A percentile compares a stretch with the other conserved stretches of the same genome.
phyloP scores from a whole-genome alignment of 495 filamentous ascomycete genomes.

The Lepraria neglecta region DNA sequence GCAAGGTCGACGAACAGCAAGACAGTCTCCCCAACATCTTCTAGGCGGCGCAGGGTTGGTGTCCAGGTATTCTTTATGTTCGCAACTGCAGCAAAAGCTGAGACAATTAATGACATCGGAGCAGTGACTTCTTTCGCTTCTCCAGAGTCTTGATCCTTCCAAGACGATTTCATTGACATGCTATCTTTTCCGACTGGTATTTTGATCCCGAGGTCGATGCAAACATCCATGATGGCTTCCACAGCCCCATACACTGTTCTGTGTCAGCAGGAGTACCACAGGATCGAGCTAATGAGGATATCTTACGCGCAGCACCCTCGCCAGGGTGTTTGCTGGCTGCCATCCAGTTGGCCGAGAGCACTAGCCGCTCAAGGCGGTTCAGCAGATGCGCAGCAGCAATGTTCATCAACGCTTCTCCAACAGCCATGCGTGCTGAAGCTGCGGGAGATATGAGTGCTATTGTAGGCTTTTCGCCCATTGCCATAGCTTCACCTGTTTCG shows the following conservation, averaged over 20 bases:
- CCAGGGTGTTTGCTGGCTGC: slow-evolving; percentile 87
- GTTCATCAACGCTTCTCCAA: slow-evolving; percentile 91
- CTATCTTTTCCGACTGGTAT: slow-evolving; percentile 98
- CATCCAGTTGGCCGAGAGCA: slow-evolving; percentile 98
- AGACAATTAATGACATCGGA: slow-evolving; percentile 81
- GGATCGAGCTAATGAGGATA: not conserved
- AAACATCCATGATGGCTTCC: slow-evolving; percentile 84
- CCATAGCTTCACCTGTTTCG: slow-evolving; percentile 88
- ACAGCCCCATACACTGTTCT: slow-evolving; percentile 77
- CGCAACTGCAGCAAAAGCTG: slow-evolving; percentile 78
- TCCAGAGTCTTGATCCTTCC: slow-evolving; percentile 67
- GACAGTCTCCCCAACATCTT: slow-evolving; percentile 85
- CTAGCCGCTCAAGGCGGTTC: slow-evolving; percentile 67
- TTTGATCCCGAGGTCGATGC: slow-evolving; percentile 74
- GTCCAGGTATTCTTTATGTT: slow-evolving; percentile 87
- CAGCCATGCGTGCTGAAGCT: slow-evolving; percentile 94
- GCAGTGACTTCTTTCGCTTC: slow-evolving; percentile 79
- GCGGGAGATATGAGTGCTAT: slow-evolving; percentile 85
- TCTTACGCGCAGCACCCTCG: slow-evolving; percentile 65
- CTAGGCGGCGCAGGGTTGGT: slow-evolving; percentile 69
- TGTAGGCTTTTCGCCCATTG: slow-evolving; percentile 90
- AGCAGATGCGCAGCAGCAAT: slow-evolving; percentile 78
- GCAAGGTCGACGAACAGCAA: slow-evolving; percentile 90
- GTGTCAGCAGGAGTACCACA: slow-evolving; percentile 16
- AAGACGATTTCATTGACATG: slow-evolving; percentile 81